Evolutionary conservation across 306 rosid genomes (phyloP).

Genomic region (Erythrophleum fordii): DNA sequence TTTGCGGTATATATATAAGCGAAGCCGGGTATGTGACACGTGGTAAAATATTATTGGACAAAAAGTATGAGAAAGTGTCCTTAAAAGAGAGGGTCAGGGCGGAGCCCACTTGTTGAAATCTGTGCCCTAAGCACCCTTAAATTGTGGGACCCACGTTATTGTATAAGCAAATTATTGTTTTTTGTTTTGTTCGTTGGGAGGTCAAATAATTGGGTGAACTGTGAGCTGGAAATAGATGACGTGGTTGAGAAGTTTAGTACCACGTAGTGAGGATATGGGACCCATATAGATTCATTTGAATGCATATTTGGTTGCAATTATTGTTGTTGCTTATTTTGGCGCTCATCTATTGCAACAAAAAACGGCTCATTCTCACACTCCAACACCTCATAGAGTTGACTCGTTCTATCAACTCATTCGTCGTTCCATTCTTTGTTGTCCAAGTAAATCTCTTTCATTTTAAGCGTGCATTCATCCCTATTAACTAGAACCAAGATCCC

Average conservation of each 20-base stretch:
- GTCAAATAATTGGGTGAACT: constrained; percentile 36
- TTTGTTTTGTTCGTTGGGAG: not conserved
- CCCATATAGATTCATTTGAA: not conserved
- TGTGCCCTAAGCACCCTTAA: no score
- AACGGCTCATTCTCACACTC: no score
- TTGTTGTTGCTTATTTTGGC: not conserved
- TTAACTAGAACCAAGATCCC: no score
- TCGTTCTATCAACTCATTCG: no score
- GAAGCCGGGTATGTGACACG: no score
- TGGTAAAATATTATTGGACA: constrained; percentile 1
- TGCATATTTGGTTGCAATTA: constrained; percentile 28
- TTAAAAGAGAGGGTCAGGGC: not conserved
- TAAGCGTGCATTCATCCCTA: no score
- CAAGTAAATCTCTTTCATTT: no score
- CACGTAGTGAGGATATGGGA: constrained; percentile 28
- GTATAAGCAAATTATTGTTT: not conserved
- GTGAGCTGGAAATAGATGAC: constrained; percentile 40
- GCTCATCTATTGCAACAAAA: not conserved
- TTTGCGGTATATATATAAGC: no score
- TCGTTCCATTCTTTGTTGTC: no score
- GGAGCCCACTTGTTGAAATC: constrained; percentile 27
- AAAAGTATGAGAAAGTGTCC: constrained; percentile 32
- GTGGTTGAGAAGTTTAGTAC: constrained; percentile 33
- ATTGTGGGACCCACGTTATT: constrained; percentile 27
- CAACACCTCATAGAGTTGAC: no score